Evolutionary conservation across 148 eudicot species (phyloP).

Genomic region (Fagopyrum tataricum): DNA sequence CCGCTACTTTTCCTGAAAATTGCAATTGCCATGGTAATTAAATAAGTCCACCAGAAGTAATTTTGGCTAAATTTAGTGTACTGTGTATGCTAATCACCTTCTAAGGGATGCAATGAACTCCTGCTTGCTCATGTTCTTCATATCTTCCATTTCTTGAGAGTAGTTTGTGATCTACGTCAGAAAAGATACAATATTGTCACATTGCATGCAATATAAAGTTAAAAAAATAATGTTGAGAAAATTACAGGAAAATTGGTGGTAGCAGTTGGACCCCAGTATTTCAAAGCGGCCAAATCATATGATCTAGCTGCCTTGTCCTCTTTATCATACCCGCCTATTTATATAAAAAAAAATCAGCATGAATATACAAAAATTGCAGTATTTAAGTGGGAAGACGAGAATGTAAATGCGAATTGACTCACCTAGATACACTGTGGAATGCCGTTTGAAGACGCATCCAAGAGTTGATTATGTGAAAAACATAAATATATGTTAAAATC

Average conservation of each 20-base stretch:
- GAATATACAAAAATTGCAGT: neutral
- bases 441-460: neutral
- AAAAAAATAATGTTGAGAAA: neutral
- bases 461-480: neutral
- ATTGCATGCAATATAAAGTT: neutral
- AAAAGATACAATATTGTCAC: neutral
- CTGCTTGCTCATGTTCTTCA: constrained; percentile 80
- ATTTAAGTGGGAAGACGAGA: neutral
- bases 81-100: constrained; percentile 33
- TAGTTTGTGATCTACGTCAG: constrained; percentile 50
- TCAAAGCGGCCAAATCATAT: constrained; percentile 93
- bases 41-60: neutral
- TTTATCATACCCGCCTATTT: constrained; percentile 87
- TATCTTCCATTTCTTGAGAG: constrained; percentile 72
- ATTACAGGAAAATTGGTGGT: constrained; percentile 96
- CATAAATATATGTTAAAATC: neutral
- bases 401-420: constrained; percentile 4
- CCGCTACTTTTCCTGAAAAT: constrained; percentile 88
- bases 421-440: constrained; percentile 78
- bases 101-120: constrained; percentile 93
- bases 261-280: constrained; percentile 91
- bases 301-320: constrained; percentile 98
- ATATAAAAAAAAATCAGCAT: neutral
- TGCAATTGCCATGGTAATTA: neutral
- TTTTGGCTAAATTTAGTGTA: neutral